Evolutionary conservation across 2,329 filamentous ascomycete genomes (phyloP), one percentile per base, ranked within the genome.

Genomic region (Pestalotiopsis sp.): DNA sequence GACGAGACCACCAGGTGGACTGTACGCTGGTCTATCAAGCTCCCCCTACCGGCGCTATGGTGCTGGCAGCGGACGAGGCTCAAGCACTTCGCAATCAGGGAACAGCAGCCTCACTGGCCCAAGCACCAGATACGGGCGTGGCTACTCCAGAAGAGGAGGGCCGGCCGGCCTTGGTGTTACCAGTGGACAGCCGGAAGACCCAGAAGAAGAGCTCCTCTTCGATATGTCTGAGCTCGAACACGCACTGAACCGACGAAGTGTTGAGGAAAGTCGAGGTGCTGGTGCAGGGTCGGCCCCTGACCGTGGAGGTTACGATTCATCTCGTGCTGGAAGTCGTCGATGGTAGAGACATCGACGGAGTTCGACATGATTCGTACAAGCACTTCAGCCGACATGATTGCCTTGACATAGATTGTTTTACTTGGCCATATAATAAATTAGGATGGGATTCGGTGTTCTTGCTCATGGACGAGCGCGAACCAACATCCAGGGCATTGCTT

Each of bases 141-240:
- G 71, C 31, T 78, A 80, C 67, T 78, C 82, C 36, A 78, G 81
- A 69, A 76, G 77, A 4, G 31, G 31, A 36, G 74, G 76, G 27
- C 73, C 71, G 36, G 76, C 76, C 17, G 76, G 84, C 65, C 81
- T 84, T 68, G 86, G 83, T 68, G 82, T 83, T 61, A 79, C 81
- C 0, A 81, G 83, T 7, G 76, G 77, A 0, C 79, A 81, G 9
- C 84, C 88, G 59, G 81, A 81, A 65, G 87, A 87, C 5, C 79
- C 83, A 27, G 90, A 92, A 69, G 91, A 92, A 67, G 91, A 94
- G 74, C 78, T 94, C 11, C 84, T 94, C 11, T 94, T 94, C 78
- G 90, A 91, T 71, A 89, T 94, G 84, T 92, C 90, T 45, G 91
- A 94, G 78, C 87, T 93, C 76, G 89, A 90, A 72, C 83, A 86